Evolutionary conservation across 108 stramenopile species (phyloP).

Genomic region (Discostella pseudostelligera): DNA sequence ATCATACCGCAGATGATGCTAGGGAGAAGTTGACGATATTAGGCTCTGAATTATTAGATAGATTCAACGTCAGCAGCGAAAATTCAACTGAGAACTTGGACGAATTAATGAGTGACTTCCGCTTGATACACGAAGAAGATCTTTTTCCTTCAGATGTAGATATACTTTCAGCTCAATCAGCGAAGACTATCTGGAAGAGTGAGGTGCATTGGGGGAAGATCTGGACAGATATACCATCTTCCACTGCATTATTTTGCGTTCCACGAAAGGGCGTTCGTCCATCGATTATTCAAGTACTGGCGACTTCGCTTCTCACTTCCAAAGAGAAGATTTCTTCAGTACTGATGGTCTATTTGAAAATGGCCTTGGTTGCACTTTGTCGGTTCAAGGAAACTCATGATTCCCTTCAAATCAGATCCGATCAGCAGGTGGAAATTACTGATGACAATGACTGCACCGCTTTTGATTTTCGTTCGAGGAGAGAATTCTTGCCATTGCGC

Average conservation of each 20-base stretch:
- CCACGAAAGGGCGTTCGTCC: conserved; percentile 22
- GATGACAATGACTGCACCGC: background rate
- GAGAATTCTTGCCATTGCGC: conserved; percentile 6
- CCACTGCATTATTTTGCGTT: conserved; percentile 11
- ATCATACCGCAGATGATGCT: conserved; percentile 28
- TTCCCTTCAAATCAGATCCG: background rate
- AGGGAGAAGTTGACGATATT: conserved; percentile 46
- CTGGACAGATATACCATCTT: conserved; percentile 38
- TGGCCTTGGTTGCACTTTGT: conserved; percentile 24
- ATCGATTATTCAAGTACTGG: conserved; percentile 41
- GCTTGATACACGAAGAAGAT: conserved; percentile 46
- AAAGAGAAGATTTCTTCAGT: conserved; percentile 23
- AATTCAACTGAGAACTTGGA: conserved; percentile 42
- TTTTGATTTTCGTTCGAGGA: conserved; percentile 9
- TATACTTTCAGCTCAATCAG: conserved; percentile 4
- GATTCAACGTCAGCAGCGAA: conserved; percentile 54
- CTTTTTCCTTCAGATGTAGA: conserved; percentile 4
- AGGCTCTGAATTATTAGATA: conserved; percentile 53
- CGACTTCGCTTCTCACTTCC: conserved; percentile 28
- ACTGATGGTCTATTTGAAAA: conserved; percentile 24
- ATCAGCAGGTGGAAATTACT: conserved; percentile 3
- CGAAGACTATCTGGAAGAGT: background rate
- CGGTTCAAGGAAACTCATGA: conserved; percentile 8
- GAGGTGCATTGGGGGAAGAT: conserved; percentile 34
- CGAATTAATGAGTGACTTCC: conserved; percentile 75